Percentiles rank a stretch among this genome's conserved stretches.
Conservation (phyloP, 2,329 filamentous ascomycete species). For the Graphiopsis chlorocephala region DNA sequence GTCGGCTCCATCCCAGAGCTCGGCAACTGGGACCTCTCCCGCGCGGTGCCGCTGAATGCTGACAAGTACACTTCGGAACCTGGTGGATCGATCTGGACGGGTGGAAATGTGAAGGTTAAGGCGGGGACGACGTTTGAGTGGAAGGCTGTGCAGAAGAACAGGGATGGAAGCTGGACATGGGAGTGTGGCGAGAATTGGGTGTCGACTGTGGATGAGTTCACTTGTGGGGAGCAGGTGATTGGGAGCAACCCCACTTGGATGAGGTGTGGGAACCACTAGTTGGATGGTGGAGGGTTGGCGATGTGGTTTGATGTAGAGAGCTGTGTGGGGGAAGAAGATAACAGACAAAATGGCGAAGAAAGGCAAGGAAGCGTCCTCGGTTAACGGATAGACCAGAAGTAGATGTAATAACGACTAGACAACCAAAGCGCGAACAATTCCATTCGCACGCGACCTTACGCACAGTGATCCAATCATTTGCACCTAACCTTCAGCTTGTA, state of each 20-base stretch:
- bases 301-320: not conserved
- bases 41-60: slow-evolving; percentile 58
- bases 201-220: slow-evolving; percentile 1
- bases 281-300: not conserved
- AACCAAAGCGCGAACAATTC: not conserved
- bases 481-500: not conserved
- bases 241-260: not conserved
- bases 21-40: slow-evolving; percentile 55
- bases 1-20: slow-evolving; percentile 58
- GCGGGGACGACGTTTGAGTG: slow-evolving; percentile 60
- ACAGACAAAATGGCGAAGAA: not conserved
- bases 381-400: not conserved
- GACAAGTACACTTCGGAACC: slow-evolving; percentile 54
- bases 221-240: slow-evolving; percentile 1
- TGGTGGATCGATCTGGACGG: slow-evolving; percentile 59
- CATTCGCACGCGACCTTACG: not conserved
- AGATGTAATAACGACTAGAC: not conserved
- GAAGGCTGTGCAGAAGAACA: slow-evolving; percentile 63
- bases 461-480: too few species aligned
- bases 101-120: slow-evolving; percentile 49
- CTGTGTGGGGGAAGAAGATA: not conserved
- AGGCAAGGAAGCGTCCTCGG: not conserved
- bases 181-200: slow-evolving; percentile 40
- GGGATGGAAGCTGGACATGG: slow-evolving; percentile 57
- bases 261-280: not conserved